These are phyloP conservation scores for Globisporangium uncinulatum DNA, from an alignment of 352 stramenopile species.

Conservation along the genomic window DNA sequence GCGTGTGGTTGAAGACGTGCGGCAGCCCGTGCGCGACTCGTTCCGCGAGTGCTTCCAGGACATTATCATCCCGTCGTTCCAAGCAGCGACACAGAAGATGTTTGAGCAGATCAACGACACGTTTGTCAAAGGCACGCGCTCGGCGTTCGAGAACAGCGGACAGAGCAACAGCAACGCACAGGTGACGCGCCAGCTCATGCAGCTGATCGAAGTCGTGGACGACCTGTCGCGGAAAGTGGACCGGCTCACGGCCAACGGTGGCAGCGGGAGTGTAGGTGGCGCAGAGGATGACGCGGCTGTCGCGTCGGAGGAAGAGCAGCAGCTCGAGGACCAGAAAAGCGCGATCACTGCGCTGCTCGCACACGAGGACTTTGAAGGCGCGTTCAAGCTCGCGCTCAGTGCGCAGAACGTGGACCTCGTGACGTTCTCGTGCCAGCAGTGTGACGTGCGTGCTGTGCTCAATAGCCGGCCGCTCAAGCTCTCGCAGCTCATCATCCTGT, in stretches of 20 bases:
- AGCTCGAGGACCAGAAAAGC: constrained; percentile 57
- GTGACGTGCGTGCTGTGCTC: constrained; percentile 56
- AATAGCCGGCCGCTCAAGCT: constrained; percentile 62
- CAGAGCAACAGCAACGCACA: constrained; percentile 53
- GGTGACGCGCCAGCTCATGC: constrained; percentile 50
- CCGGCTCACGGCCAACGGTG: constrained; percentile 26
- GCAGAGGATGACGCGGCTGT: constrained; percentile 14
- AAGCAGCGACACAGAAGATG: constrained; percentile 85
- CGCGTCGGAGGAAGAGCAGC: constrained; percentile 36
- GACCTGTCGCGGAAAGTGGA: constrained; percentile 60
- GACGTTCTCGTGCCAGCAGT: constrained; percentile 60
- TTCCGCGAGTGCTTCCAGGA: constrained; percentile 85
- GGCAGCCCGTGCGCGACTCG: constrained; percentile 72
- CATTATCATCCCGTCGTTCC: constrained; percentile 84
- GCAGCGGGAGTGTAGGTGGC: constrained; percentile 2
- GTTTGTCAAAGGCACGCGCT: constrained; percentile 66
- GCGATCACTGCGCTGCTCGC: constrained; percentile 42
- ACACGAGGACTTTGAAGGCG: constrained; percentile 64
- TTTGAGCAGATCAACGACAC: constrained; percentile 87
- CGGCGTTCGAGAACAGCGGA: constrained; percentile 50
- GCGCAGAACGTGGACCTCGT: constrained; percentile 76
- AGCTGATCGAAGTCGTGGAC: constrained; percentile 60
- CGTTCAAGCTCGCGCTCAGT: constrained; percentile 75
- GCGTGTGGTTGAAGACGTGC: constrained; percentile 72
- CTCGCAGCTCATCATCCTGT: constrained; percentile 83